Evolutionary conservation across 2,329 filamentous ascomycete genomes (phyloP).

Genomic region (Dendryphion nanum): DNA sequence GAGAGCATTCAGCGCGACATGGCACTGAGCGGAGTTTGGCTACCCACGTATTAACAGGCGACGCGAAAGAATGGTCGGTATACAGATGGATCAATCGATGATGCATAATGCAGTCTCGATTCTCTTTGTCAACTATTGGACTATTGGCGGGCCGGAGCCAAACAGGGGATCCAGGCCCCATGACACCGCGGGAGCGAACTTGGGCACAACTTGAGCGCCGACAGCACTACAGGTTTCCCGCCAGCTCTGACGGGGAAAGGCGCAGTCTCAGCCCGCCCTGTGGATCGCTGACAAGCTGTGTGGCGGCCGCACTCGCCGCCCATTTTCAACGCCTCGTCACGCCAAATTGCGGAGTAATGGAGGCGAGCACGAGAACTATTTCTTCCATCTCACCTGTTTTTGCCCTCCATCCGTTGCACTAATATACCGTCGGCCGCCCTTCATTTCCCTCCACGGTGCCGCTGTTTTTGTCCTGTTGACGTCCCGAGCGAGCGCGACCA

Average conservation of each 20-base stretch:
- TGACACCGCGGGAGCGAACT: constrained; percentile 1
- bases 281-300: constrained; percentile 16
- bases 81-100: too few species aligned
- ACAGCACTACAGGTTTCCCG: constrained; percentile 1
- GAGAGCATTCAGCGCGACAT: too few species aligned
- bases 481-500: constrained; percentile 7
- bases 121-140: too few species aligned
- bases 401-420: neutral
- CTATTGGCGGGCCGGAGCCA: neutral
- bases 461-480: constrained; percentile 7
- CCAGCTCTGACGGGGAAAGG: constrained; percentile 3
- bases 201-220: too few species aligned
- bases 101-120: too few species aligned
- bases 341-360: constrained; percentile 29
- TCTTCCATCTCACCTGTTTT: constrained; percentile 11
- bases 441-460: neutral
- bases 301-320: constrained; percentile 14
- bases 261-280: constrained; percentile 13
- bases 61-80: too few species aligned
- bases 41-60: too few species aligned
- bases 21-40: too few species aligned
- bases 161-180: constrained; percentile 1
- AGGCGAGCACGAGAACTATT: constrained; percentile 17
- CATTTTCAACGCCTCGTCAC: constrained; percentile 22
- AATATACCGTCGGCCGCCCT: too few species aligned